Evolutionary conservation across 1,139 yeast species (phyloP).

Genomic region (Suhomyces bribrorum): DNA sequence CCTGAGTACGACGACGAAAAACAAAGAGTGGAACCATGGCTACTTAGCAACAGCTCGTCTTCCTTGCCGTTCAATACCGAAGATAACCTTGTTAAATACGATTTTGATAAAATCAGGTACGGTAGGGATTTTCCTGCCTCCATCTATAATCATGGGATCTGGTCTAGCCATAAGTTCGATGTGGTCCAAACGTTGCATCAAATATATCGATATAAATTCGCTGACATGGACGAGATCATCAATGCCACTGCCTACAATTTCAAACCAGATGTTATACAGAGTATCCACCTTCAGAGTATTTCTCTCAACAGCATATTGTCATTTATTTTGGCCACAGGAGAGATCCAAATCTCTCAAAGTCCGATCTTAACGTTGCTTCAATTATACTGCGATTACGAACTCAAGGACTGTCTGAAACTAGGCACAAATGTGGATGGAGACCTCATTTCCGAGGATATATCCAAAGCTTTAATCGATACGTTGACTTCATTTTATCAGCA

Average conservation of each 20-base stretch:
- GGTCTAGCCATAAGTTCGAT: constrained; percentile 16
- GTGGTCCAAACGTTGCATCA: constrained; percentile 15
- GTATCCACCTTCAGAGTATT: constrained; percentile 3
- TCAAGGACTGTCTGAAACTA: constrained; percentile 10
- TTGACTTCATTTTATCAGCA: constrained; percentile 15
- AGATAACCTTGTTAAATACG: constrained; percentile 2
- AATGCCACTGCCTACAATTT: constrained; percentile 12
- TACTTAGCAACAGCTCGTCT: background rate
- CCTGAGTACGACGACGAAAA: constrained; percentile 14
- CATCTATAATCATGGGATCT: constrained; percentile 17
- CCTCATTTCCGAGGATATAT: constrained; percentile 12
- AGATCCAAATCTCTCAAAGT: constrained; percentile 3
- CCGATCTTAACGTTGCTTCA: constrained; percentile 8
- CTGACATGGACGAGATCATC: constrained; percentile 16
- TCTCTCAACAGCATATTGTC: constrained; percentile 8
- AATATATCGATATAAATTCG: constrained; percentile 17
- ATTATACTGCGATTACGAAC: constrained; percentile 14
- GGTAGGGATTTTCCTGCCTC: constrained; percentile 13
- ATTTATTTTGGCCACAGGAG: constrained; percentile 2
- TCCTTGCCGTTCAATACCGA: constrained; percentile 3
- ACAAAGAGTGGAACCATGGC: constrained; percentile 7
- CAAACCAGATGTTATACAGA: constrained; percentile 7
- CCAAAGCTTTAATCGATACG: constrained; percentile 14
- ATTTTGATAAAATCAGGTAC: constrained; percentile 1
- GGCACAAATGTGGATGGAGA: constrained; percentile 11